Evolutionary conservation across 2,329 filamentous ascomycete genomes (phyloP).

Genomic region (Trichoderma sp.): DNA sequence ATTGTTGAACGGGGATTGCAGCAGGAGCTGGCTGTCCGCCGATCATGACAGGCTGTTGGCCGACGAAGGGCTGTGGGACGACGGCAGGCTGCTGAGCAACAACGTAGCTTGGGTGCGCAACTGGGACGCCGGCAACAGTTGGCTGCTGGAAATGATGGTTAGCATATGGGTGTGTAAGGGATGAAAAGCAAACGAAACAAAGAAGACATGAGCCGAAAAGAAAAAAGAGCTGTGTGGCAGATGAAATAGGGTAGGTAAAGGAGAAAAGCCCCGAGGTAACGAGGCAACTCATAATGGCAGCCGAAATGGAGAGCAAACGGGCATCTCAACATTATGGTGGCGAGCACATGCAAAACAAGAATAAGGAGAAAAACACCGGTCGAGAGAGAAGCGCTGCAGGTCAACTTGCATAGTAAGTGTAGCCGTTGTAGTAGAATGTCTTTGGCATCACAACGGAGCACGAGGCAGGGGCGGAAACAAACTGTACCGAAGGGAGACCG

Average conservation of each 20-base stretch:
- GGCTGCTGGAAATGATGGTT: conserved; percentile 34
- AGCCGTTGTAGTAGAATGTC: conserved; percentile 35
- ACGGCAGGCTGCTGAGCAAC: conserved; percentile 38
- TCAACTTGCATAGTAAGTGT: conserved; percentile 45
- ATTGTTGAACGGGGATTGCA: conserved; percentile 29
- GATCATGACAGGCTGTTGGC: conserved; percentile 38
- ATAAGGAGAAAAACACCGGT: not conserved
- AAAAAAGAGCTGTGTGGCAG: not conserved
- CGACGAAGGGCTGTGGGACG: conserved; percentile 35
- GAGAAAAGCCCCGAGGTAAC: not conserved
- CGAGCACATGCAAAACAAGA: not conserved
- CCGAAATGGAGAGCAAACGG: not conserved
- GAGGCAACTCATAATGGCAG: not conserved
- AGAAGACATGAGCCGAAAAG: not conserved
- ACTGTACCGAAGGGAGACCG: conserved; percentile 34
- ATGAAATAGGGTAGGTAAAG: not conserved
- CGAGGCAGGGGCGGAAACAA: conserved; percentile 31
- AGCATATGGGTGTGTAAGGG: not conserved
- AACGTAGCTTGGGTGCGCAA: conserved; percentile 36
- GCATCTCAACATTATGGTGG: not conserved
- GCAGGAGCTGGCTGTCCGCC: conserved; percentile 31
- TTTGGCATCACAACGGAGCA: conserved; percentile 37
- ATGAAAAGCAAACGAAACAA: not conserved
- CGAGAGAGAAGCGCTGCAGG: conserved; percentile 5
- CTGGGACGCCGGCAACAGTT: conserved; percentile 31